Evolutionary conservation across 2,329 filamentous ascomycete species (phyloP).

Genomic region (Aaosphaeria arxii): DNA sequence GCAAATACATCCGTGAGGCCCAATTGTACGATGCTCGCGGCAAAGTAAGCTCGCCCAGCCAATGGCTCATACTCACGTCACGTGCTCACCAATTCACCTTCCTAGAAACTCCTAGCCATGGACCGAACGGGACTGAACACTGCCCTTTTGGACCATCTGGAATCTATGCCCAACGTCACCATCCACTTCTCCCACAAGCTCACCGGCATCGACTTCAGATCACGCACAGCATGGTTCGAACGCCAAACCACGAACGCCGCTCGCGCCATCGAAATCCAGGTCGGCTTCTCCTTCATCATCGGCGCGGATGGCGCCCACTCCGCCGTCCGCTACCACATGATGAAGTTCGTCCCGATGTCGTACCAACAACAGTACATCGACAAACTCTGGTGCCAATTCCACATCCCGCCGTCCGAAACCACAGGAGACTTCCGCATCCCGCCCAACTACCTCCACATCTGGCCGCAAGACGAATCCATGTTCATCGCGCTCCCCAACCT

Average conservation of each 20-base stretch:
- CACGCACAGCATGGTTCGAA: slow-evolving; percentile 86
- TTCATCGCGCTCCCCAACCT: slow-evolving; percentile 93
- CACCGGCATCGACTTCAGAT: slow-evolving; percentile 79
- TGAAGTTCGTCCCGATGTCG: slow-evolving; percentile 90
- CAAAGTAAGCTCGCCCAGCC: slow-evolving; percentile 54
- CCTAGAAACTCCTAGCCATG: slow-evolving; percentile 76
- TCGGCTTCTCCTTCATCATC: slow-evolving; percentile 88
- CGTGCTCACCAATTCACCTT: not conserved
- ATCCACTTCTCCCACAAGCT: slow-evolving; percentile 93
- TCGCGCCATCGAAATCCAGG: slow-evolving; percentile 64
- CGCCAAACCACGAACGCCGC: slow-evolving; percentile 24
- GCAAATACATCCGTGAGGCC: slow-evolving; percentile 69
- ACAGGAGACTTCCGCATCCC: slow-evolving; percentile 70
- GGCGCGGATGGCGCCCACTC: slow-evolving; percentile 96
- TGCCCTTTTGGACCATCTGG: slow-evolving; percentile 77
- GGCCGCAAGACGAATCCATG: slow-evolving; percentile 93
- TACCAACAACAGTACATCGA: slow-evolving; percentile 96
- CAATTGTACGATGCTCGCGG: slow-evolving; percentile 91
- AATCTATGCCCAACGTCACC: slow-evolving; percentile 81
- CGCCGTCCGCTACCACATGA: slow-evolving; percentile 84
- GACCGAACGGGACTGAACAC: slow-evolving; percentile 84
- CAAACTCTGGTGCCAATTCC: slow-evolving; percentile 95
- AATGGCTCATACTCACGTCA: not conserved
- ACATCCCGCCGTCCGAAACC: slow-evolving; percentile 57
- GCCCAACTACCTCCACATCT: slow-evolving; percentile 93